Conservation (phyloP, 1,284 basidiomycete genomes). For the Trichosporon sp. region DNA sequence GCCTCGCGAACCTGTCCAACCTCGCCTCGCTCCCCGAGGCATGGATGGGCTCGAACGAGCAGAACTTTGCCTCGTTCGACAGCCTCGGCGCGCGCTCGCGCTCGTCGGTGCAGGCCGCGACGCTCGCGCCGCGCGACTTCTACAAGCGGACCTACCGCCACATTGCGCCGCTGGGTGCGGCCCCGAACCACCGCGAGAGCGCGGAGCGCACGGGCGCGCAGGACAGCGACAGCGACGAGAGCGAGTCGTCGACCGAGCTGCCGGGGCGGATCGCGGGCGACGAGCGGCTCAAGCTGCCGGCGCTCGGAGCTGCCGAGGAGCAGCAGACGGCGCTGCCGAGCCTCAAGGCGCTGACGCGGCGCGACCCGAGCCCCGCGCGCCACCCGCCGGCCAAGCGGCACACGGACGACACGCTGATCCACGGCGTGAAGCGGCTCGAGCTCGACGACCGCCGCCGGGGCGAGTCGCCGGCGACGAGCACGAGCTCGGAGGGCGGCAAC, state of each 20-base stretch:
- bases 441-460: constrained; percentile 26
- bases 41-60: constrained; percentile 5
- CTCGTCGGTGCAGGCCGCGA: constrained; percentile 27
- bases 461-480: constrained; percentile 14
- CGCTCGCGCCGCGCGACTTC: constrained; percentile 38
- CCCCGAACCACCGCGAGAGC: constrained; percentile 28
- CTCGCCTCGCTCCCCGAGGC: not conserved
- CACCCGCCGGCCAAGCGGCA: constrained; percentile 41
- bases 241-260: not conserved
- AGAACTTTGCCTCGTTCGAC: constrained; percentile 34
- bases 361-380: constrained; percentile 21
- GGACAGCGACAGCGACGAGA: constrained; percentile 6
- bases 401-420: constrained; percentile 42
- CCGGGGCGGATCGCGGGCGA: constrained; percentile 14
- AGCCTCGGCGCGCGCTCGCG: constrained; percentile 34
- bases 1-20: not conserved
- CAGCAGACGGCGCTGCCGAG: constrained; percentile 14
- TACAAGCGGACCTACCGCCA: constrained; percentile 47
- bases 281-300: constrained; percentile 26
- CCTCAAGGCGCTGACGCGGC: constrained; percentile 6
- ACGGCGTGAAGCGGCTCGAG: constrained; percentile 46
- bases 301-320: constrained; percentile 8
- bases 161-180: constrained; percentile 44
- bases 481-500: not conserved
- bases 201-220: constrained; percentile 27